Base-by-base conservation (phyloP, 257 asterid species). In the Oldenlandia corymbosa region DNA sequence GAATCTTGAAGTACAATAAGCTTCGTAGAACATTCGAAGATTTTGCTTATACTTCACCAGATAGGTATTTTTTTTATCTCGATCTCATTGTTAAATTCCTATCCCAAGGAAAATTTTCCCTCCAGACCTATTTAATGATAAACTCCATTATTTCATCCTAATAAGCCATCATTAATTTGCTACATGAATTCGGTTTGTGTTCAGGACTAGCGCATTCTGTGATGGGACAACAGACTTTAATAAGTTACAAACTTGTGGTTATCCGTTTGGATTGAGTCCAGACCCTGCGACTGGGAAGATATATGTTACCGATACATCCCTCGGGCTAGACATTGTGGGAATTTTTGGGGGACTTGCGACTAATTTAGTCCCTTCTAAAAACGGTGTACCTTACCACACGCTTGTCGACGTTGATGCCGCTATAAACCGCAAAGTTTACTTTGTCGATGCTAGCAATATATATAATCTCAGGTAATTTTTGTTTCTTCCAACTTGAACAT, bases 271-370 rank as follows among this genome's bases (percentile, higher is more conserved):
- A 31, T 17, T 60, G 34, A 31, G 23, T 26, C 5, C 24, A 20
- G 51, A 41, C n/a, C n/a, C n/a, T 27, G 23, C 23, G 1, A 42
- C 53, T 0, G 36, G 50, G 39, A n/a, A n/a, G n/a, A 34, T 34
- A 3, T 34, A 34, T 34, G 39, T 9, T 3, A 9, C 9, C 9
- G 65, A 41, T 60, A 32, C 62, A 5, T 60, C 21, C 27, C 24
- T 20, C 0, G 65, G 65, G 5, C 21, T 60, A 3, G 6, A 20
- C 0, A 31, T 10, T 4, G 36, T 42, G 4, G 66, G 66, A 61
- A 20, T 36, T 24, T 5, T 62, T 16, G 67, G 56, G 28, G 56
- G 67, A 20, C 67, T 62, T 26, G 67, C 56, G 1, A 62, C 56
- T 16, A 26, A 36, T 1, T 43, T 62, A 26, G 56, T 43, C 32